Evolutionary conservation across 768 basidiomycete species (phyloP), one percentile per base, ranked within the genome.

Genomic region (Russula earlei): DNA sequence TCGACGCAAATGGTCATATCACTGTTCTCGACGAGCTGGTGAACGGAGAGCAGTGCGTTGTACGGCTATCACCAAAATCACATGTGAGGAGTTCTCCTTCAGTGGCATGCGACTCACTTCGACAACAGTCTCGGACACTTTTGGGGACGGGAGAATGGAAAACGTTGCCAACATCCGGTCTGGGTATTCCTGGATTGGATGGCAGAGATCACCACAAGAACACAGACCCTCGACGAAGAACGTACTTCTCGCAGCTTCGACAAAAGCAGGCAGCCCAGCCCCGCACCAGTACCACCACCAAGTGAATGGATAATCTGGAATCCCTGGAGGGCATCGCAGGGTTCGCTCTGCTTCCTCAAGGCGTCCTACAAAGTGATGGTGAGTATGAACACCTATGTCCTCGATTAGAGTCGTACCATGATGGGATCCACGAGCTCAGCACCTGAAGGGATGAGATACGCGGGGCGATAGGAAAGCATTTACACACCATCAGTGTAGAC

Each of bases 391-490:
- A 42, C 27, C 25, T 25, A 0, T 6, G n/a, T 14, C 12, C 43
- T 7, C 25, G 8, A 52, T 29, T 56, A 20, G 19, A 10, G 53
- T 66, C 40, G 8, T 63, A 83, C 87, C 59, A 91, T 70, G 52
- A 95, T 81, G n/a, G 79, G 73, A 44, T 94, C 94, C 42, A 92
- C 81, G 3, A 98, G 79, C 67, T 98, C 94, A 34, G 94, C 94
- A 58, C 93, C 90, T 88, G 51, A 25, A 7, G 17, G 22, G 12
- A 52, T 15, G 38, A 46, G n/a, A 45, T 17, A 22, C 36, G 14
- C 31, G 24, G 24, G 42, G 10, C 12, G 12, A 24, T 14, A 4
- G 15, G 19, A 19, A 20, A 37, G 11, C 45, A 34, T 25, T 24
- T 0, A 27, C 48, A 68, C 71, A 81, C 91, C 90, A 73, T 94